Percentiles rank a stretch among this genome's conserved stretches.
phyloP scores from a whole-genome alignment of 176 grass and related monocot species.

The Chloris gayana region DNA sequence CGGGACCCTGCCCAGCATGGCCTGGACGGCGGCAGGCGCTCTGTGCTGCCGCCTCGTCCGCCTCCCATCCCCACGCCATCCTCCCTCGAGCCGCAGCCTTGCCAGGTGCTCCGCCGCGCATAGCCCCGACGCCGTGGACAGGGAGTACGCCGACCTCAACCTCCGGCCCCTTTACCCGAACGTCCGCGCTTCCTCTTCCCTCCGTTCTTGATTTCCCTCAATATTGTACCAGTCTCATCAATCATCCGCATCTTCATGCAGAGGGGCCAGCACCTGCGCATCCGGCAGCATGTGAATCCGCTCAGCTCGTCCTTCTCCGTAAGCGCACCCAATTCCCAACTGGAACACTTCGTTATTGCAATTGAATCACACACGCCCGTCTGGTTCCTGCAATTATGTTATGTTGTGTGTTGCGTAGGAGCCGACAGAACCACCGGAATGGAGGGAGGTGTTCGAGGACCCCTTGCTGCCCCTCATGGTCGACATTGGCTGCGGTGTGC shows the following conservation, averaged over 20 bases:
- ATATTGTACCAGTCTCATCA: not conserved
- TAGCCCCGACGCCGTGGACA: slow-evolving; percentile 73
- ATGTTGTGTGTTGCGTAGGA: slow-evolving; percentile 33
- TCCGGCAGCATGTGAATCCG: slow-evolving; percentile 98
- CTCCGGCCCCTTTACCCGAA: slow-evolving; percentile 72
- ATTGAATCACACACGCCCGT: not conserved
- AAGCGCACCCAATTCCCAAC: slow-evolving; percentile 2
- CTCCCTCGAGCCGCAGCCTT: not conserved
- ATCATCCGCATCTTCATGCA: slow-evolving; percentile 33
- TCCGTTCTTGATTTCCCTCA: not conserved
- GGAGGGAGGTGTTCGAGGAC: slow-evolving; percentile 72
- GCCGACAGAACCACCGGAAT: slow-evolving; percentile 65
- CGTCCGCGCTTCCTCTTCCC: slow-evolving; percentile 31
- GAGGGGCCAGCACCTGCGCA: slow-evolving; percentile 81
- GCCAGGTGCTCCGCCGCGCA: slow-evolving; percentile 32
- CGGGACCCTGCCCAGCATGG: slow-evolving; percentile 1
- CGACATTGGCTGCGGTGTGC: slow-evolving; percentile 83
- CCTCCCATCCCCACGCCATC: not conserved
- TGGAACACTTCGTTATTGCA: not conserved
- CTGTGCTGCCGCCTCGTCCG: slow-evolving; percentile 41
- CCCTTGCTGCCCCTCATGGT: slow-evolving; percentile 81
- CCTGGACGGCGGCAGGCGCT: slow-evolving; percentile 24
- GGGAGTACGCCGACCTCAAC: slow-evolving; percentile 87
- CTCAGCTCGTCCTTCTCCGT: slow-evolving; percentile 82
- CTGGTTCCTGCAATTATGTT: not conserved